Evolutionary conservation across 306 rosid species (phyloP), one percentile per base, ranked within the genome.

Genomic region (Castanopsis chinensis): DNA sequence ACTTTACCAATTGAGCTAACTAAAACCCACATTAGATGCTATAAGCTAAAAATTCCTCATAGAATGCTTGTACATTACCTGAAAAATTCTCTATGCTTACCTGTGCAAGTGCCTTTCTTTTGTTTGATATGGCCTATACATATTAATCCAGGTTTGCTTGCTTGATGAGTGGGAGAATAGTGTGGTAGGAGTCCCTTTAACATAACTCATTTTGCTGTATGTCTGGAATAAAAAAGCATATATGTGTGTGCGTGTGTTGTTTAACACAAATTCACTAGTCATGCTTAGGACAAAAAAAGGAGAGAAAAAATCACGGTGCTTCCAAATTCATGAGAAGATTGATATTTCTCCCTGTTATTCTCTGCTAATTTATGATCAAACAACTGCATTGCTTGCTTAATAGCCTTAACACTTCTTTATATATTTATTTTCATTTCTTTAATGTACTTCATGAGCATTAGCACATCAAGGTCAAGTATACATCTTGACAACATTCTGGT

Each of bases 401-500:
- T 63, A 4, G 69, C 25, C 53, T 49, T 49, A 13, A 19, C 43
- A 67, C 8, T 21, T 33, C 11, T 67, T 19, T 67, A 1, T 18
- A 32, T 67, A 4, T 9, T 33, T 19, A 33, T 33, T 33, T 67
- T 33, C 23, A 33, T 67, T 67, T 30, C 20, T 4, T 78, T 58
- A 45, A 13, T 51, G 30, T 49, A 51, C 13, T 54, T 72, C 56
- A 52, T 61, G 25, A 32, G 57, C 28, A 3, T 51, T 13, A 1
- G n/a, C 65, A 19, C 20, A 45, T 65, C 17, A 65, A 64, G 75
- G 57, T 59, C 74, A 45, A 21, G 10, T 54, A 67, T 57, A 69
- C 41, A 67, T 17, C 72, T 78, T 75, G 60, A 71, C 70, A 43
- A 25, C 9, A 33, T 20, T 81, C 20, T 69, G 9, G 6, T 79